Evolutionary conservation across 78 protist genomes (phyloP).

Genomic region (Diacronema lutheri): DNA sequence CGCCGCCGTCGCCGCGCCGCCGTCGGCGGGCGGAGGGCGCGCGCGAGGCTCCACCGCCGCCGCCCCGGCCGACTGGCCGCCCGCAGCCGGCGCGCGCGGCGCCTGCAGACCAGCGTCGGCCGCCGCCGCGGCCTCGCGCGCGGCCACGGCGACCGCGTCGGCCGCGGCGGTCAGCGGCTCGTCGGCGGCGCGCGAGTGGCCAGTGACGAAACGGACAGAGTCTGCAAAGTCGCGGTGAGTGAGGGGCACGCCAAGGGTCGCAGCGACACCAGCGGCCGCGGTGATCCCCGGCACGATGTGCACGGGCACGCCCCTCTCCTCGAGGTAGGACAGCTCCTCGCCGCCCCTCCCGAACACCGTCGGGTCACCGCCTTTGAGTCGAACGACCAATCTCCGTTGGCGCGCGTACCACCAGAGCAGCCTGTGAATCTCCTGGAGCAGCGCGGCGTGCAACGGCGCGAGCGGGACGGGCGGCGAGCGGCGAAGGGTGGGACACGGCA

Average conservation of each 20-base stretch:
- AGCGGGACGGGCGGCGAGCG: too few relatives aligned
- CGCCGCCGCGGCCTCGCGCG: too few relatives aligned
- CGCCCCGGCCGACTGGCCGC: too few relatives aligned
- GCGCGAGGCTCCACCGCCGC: too few relatives aligned
- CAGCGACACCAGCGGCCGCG: conserved; percentile 29
- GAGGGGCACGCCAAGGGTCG: conserved; percentile 39
- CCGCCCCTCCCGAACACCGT: conserved; percentile 58
- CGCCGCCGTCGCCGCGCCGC: too few relatives aligned
- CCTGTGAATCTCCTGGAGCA: not conserved
- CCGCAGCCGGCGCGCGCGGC: too few relatives aligned
- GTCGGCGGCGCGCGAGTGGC: not conserved
- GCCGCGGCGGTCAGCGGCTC: too few relatives aligned
- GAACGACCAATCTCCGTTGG: conserved; percentile 25
- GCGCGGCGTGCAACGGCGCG: too few relatives aligned
- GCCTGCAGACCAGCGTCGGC: too few relatives aligned
- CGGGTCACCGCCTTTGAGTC: conserved; percentile 66
- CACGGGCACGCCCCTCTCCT: conserved; percentile 15
- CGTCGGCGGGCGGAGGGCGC: too few relatives aligned
- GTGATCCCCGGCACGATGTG: conserved; percentile 54
- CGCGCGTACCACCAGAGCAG: not conserved
- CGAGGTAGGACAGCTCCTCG: conserved; percentile 49
- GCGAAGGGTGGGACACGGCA: too few relatives aligned
- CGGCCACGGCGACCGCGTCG: too few relatives aligned
- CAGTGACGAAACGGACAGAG: conserved; percentile 35
- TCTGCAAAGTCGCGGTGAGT: conserved; percentile 57